A percentile compares a stretch with the other conserved stretches of the same genome.
These are phyloP conservation scores for Globisporangium apiculatum DNA, from an alignment of 352 stramenopile species.

Conservation along the genomic window DNA sequence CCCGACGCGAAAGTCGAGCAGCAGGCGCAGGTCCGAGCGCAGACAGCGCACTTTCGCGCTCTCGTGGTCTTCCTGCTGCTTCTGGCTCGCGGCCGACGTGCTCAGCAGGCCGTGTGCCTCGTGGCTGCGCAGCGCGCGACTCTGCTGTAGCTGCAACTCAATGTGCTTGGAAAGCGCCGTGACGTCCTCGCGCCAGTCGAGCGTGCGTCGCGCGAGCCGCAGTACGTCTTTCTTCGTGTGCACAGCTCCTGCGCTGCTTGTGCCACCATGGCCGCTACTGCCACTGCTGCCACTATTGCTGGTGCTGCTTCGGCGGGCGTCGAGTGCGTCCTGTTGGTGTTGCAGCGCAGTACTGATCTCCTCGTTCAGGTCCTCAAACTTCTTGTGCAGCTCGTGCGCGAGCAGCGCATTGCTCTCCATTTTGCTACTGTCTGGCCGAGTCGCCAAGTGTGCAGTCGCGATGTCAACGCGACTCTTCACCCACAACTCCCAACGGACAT, in stretches of 20 bases:
- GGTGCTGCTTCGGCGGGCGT: constrained; percentile 1
- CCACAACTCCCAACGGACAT: neutral
- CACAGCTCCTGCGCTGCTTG: constrained; percentile 1
- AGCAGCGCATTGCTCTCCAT: constrained; percentile 38
- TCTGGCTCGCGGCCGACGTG: constrained; percentile 25
- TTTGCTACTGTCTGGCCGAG: neutral
- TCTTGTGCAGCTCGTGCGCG: constrained; percentile 60
- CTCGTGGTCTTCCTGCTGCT: constrained; percentile 41
- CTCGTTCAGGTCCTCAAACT: constrained; percentile 69
- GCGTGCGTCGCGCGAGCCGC: constrained; percentile 39
- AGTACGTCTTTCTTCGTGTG: constrained; percentile 37
- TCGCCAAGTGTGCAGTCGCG: too few species aligned
- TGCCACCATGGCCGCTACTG: constrained; percentile 4
- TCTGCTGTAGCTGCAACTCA: constrained; percentile 62
- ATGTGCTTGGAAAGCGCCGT: constrained; percentile 67
- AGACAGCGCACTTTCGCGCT: constrained; percentile 40
- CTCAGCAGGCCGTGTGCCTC: constrained; percentile 48
- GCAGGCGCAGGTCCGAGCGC: constrained; percentile 51
- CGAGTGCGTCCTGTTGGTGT: constrained; percentile 37
- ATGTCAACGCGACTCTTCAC: neutral
- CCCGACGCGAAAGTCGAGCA: constrained; percentile 55
- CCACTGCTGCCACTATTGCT: constrained; percentile 7
- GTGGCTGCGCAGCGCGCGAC: constrained; percentile 45
- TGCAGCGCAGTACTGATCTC: constrained; percentile 47
- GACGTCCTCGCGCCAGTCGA: constrained; percentile 70